Conservation (phyloP, 208 protist species). For the Leishmania martiniquensis region DNA sequence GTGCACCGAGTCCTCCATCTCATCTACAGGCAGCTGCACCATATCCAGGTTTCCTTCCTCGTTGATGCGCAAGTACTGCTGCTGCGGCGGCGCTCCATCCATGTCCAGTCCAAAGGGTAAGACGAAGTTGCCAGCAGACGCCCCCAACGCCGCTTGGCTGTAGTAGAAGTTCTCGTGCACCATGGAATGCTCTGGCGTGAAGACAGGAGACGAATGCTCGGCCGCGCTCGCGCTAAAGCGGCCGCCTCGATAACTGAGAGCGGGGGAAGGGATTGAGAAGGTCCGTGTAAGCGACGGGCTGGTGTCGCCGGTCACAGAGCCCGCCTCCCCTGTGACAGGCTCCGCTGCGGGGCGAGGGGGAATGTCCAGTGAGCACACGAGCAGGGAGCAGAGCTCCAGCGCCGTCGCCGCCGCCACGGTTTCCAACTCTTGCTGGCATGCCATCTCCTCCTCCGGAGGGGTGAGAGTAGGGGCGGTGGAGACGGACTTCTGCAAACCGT, state of each 20-base stretch:
- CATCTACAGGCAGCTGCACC: constrained; percentile 63
- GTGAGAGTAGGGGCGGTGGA: constrained; percentile 23
- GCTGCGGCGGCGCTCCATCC: constrained; percentile 33
- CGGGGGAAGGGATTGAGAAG: constrained; percentile 36
- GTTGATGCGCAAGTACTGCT: constrained; percentile 87
- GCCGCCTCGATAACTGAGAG: constrained; percentile 35
- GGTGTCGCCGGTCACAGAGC: constrained; percentile 28
- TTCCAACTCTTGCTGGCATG: constrained; percentile 80
- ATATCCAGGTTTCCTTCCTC: constrained; percentile 82
- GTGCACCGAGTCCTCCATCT: constrained; percentile 51
- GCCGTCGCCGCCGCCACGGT: constrained; percentile 71
- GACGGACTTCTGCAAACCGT: constrained; percentile 30
- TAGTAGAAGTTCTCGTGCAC: constrained; percentile 85
- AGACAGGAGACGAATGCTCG: constrained; percentile 41
- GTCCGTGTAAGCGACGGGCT: constrained; percentile 38
- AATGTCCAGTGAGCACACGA: constrained; percentile 50
- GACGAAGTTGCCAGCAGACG: constrained; percentile 79
- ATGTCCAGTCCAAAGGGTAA: constrained; percentile 53
- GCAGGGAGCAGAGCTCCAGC: constrained; percentile 62
- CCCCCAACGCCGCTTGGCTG: constrained; percentile 55
- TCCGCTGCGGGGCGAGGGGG: constrained; percentile 11
- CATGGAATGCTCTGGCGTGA: constrained; percentile 63
- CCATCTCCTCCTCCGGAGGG: constrained; percentile 53
- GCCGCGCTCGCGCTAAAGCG: constrained; percentile 30
- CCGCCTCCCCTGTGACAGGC: constrained; percentile 9